Evolutionary conservation across 148 eudicot species (phyloP), one percentile per base, ranked within the genome.

Genomic region (Rhododendron henanense): DNA sequence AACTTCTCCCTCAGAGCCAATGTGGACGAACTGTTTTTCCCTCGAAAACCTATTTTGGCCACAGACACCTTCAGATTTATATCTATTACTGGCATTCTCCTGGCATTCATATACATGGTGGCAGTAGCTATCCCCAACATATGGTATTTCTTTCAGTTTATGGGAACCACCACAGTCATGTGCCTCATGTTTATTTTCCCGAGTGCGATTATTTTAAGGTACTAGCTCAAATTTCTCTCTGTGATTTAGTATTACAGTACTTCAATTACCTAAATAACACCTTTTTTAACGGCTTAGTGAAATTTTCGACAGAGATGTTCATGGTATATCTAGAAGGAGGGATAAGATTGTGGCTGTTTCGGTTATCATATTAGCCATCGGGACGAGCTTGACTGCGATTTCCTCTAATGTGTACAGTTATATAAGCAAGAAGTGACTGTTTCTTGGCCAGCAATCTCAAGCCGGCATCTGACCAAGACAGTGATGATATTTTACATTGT

Each of bases 91-190:
- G 88, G 89, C 81, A 39, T 82, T 50, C 85, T 92, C 39, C 95
- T 96, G 15, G 84, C 88, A 57, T 90, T 95, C 78, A 91, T 88
- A 41, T 95, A 96, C 85, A 33, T 88, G 37, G 91, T 88, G 0
- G 96, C 99, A 31, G 90, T 95, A 10, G 93, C 91, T 15, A 88
- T 96, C 84, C 99, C 99, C 39, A 91, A 94, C 82, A 95, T 96
- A 85, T 96, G 99, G 99, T 95, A 93, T 88, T 95, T 96, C 90
- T 96, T 96, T 77, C 98, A 96, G 87, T 90, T 96, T 63, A 83
- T 96, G 88, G 99, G 99, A 75, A 93, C 98, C 6, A 96, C 99
- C 5, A 96, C 99, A 0, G 94, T 95, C 67, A 91, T 94, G 88
- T 93, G 90, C 93, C 88, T 95, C 81, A 94, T 90, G 85, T 94